Conservation (phyloP, 495 filamentous ascomycete genomes). For the Podospora australis region DNA sequence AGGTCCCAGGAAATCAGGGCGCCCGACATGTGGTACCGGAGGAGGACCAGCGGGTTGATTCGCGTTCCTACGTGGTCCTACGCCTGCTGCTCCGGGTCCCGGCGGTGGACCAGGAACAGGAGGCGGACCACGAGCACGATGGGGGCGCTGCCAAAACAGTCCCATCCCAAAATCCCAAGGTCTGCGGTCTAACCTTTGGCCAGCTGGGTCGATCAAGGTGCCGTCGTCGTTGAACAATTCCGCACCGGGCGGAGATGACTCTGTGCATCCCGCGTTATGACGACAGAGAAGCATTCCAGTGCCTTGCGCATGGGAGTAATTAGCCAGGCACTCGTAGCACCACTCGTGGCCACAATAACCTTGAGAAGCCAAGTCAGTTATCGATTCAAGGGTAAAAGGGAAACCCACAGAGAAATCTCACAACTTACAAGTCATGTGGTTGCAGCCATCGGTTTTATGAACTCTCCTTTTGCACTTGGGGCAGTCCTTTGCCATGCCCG, state of each 20-base stretch:
- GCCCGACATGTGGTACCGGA: too few relatives aligned
- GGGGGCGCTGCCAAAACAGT: too few relatives aligned
- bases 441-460: slow-evolving; percentile 39
- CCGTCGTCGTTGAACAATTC: slow-evolving; percentile 4
- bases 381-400: neutral
- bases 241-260: slow-evolving; percentile 4
- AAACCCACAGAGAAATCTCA: neutral
- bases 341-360: slow-evolving; percentile 39
- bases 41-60: too few relatives aligned
- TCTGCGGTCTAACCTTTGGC: too few relatives aligned
- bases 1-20: too few relatives aligned
- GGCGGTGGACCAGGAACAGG: too few relatives aligned
- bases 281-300: slow-evolving; percentile 26
- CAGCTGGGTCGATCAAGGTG: neutral
- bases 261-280: slow-evolving; percentile 27
- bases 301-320: slow-evolving; percentile 21
- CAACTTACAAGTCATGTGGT: slow-evolving; percentile 43
- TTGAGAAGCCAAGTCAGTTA: slow-evolving; percentile 6
- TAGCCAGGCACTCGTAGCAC: slow-evolving; percentile 40
- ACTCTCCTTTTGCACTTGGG: slow-evolving; percentile 40
- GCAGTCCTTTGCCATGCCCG: slow-evolving; percentile 36
- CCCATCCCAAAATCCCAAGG: too few relatives aligned
- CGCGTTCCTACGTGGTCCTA: too few relatives aligned
- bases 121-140: neutral
- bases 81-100: too few relatives aligned